Base-by-base conservation (phyloP, 768 basidiomycete species). In the Lactarius quietus region DNA sequence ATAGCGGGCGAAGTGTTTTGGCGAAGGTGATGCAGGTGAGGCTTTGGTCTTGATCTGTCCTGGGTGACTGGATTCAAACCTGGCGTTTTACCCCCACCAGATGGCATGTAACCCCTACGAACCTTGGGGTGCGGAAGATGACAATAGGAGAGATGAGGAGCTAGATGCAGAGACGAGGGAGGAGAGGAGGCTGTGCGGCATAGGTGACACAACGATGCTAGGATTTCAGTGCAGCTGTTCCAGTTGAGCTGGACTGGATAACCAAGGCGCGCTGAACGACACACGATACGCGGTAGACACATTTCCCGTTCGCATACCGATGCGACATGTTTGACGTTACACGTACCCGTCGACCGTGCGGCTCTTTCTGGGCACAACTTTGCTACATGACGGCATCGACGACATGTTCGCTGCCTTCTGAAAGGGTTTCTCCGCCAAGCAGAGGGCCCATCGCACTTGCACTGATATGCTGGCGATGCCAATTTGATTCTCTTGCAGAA, bases 191-290 rank as follows among this genome's bases (percentile, higher is more conserved):
- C 85, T 85, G 68, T 97, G 94, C 74, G 85, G 87, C 15, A 77
- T 93, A 59, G 94, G 94, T 9, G 86, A 86, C 52, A 84, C 78
- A 74, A 82, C 76, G 68, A 81, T 93, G 84, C 76, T 95, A 39
- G 94, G 94, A 1, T 95, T 95, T 77, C 93, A 95, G 74, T 97
- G 94, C 74, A 94, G 92, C 69, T 95, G 94, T 73, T 95, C 93
- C 26, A 94, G 92, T 75, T 93, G 74, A 80, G 36, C 28, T 33
- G 5, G 48, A 31, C 39, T 2, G 12, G n/a, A 26, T 26, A 9
- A 43, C 6, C 31, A 15, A 28, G 2, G 43, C 8, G 23, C 39
- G 18, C 48, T 41, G 2, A 23, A 58, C 14, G 39, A 18, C 9
- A 26, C 23, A 51, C 6, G 12, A 51, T 51, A 51, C 48, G 26